phyloP scores from a whole-genome alignment of 208 protist species.

The Crithidia fasciculata region DNA sequence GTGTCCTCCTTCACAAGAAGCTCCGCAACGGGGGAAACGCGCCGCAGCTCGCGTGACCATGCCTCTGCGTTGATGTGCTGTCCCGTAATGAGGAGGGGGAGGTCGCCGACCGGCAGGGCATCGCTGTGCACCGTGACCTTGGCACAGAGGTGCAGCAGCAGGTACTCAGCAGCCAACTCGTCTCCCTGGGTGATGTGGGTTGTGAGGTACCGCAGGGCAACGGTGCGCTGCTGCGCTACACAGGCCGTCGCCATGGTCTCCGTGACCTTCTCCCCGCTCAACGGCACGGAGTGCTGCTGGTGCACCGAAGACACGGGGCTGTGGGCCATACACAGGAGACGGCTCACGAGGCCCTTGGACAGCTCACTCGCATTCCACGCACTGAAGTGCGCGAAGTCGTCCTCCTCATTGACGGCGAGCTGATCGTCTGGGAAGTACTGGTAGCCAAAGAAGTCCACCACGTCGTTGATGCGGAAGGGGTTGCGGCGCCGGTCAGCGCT shows the following conservation, averaged over 20 bases:
- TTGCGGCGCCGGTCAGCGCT: constrained; percentile 1
- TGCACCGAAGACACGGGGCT: constrained; percentile 14
- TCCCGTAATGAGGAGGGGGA: constrained; percentile 65
- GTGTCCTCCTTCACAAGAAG: constrained; percentile 38
- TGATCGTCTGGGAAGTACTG: constrained; percentile 46
- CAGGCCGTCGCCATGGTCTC: background rate
- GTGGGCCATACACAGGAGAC: constrained; percentile 51
- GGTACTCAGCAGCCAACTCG: constrained; percentile 61
- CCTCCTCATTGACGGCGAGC: constrained; percentile 22
- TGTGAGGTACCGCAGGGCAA: constrained; percentile 28
- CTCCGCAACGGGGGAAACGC: constrained; percentile 62
- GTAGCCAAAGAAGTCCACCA: constrained; percentile 82
- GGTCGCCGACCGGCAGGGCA: constrained; percentile 70
- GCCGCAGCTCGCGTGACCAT: constrained; percentile 53
- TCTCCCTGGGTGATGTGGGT: constrained; percentile 59
- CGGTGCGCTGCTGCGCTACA: constrained; percentile 6
- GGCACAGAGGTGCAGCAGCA: constrained; percentile 77
- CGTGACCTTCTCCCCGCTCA: background rate
- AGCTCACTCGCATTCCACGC: constrained; percentile 62
- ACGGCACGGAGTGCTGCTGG: too few species aligned
- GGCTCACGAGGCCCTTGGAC: constrained; percentile 42
- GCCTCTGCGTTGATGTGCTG: constrained; percentile 29
- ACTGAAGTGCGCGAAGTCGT: constrained; percentile 58
- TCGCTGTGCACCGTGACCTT: constrained; percentile 51
- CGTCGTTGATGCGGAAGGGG: constrained; percentile 63